A percentile compares a stretch with the other conserved stretches of the same genome.
Evolutionary conservation across 73 alveolate genomes (phyloP).

Genomic region (Halteria grandinella): DNA sequence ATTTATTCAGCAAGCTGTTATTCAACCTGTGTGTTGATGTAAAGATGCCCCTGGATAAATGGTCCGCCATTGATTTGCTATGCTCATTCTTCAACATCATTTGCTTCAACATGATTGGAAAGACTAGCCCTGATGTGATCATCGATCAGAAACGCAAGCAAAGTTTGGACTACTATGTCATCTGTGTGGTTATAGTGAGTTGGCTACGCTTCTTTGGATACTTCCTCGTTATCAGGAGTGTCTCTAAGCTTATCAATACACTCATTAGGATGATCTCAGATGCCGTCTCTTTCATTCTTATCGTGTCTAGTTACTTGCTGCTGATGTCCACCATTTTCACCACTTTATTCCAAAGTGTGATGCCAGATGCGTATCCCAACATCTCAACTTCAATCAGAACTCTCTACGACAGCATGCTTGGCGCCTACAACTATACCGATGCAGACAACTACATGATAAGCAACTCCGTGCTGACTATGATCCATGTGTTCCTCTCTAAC

Average conservation of each 20-base stretch:
- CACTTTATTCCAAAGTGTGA: constrained; percentile 24
- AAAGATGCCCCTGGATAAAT: constrained; percentile 54
- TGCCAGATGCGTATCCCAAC: constrained; percentile 37
- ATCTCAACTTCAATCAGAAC: constrained; percentile 23
- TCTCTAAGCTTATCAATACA: constrained; percentile 56
- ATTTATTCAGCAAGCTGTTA: constrained; percentile 17
- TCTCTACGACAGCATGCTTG: constrained; percentile 53
- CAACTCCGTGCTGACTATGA: constrained; percentile 23
- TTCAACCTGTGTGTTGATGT: constrained; percentile 44
- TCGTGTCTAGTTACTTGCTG: constrained; percentile 25
- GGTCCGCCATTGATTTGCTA: constrained; percentile 54
- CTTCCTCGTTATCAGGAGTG: constrained; percentile 26
- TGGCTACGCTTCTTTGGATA: constrained; percentile 57
- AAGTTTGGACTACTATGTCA: constrained; percentile 47
- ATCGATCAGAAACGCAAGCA: constrained; percentile 16
- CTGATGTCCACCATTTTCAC: constrained; percentile 46
- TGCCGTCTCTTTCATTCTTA: constrained; percentile 50
- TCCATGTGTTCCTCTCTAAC: constrained; percentile 48
- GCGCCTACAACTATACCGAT: constrained; percentile 43
- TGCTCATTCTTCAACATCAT: constrained; percentile 34
- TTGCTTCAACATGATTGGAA: constrained; percentile 57
- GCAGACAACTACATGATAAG: not conserved
- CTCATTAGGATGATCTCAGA: constrained; percentile 47
- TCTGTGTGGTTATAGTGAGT: constrained; percentile 48
- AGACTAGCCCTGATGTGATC: constrained; percentile 28